Evolutionary conservation across 2,329 filamentous ascomycete genomes (phyloP), one percentile per base, ranked within the genome.

Genomic region (Fusarium sambucinum): DNA sequence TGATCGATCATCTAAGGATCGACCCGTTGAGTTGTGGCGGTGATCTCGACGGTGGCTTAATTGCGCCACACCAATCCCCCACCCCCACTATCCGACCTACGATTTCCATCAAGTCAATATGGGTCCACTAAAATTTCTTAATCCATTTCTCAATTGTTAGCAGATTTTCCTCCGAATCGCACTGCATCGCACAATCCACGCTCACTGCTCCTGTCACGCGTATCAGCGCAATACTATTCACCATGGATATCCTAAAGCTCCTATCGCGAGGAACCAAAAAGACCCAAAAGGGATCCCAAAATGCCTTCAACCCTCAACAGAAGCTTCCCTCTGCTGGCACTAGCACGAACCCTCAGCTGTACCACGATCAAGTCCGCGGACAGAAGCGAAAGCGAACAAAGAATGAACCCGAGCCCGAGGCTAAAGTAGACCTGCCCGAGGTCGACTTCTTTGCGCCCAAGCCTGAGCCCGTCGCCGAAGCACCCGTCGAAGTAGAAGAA

Each of bases 161-260:
- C 37, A 58, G 33, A 63, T 71, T 71, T 74, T 60, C 59, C 56
- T 59, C 29, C 21, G 27, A 19, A 55, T 55, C 57, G 55, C 27
- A 61, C 54, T 48, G 38, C 52, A 47, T 54, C 47, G 35, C 54
- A 47, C 48, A 53, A 55, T 29, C 30, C 40, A 52, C 61, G 44
- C 38, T 52, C 55, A 19, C 46, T 52, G 17, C 48, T 46, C n/a
- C 52, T 51, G 38, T 38, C 45, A 62, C 55, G 46, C 42, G 41
- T 41, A 48, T 46, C 37, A 59, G 56, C 29, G 53, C 25, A 41
- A 23, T 16, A 7, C 13, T 19, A 9, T 21, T 58, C 52, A 30
- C 46, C 32, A 92, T 92, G 90, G 90, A 94, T 79, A 89, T 93
- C 55, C 83, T 93, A 74, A 92, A 89, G 74, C 81, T 94, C 32